phyloP scores from a whole-genome alignment of 345 rosid genomes.

The Salix caprea region DNA sequence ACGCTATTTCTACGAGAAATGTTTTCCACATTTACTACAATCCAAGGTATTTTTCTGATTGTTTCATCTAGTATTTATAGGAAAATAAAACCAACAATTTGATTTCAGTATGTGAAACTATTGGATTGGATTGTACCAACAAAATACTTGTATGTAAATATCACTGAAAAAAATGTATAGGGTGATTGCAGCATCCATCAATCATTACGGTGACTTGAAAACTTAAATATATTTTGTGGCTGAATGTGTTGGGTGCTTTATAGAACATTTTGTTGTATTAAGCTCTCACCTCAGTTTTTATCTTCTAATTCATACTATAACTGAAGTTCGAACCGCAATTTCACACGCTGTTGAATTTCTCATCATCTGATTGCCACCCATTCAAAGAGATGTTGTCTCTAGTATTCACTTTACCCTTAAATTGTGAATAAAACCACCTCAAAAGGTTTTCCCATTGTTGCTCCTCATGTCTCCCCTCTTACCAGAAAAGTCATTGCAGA shows the following conservation, averaged over 20 bases:
- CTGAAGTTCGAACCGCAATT: background rate
- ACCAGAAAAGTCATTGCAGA: background rate
- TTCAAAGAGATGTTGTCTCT: background rate
- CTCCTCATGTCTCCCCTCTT: background rate
- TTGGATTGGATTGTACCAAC: background rate
- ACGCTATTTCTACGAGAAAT: conserved; percentile 54
- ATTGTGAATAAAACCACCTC: background rate
- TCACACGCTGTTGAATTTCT: background rate
- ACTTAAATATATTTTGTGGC: background rate
- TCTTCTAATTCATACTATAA: background rate
- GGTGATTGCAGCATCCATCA: background rate
- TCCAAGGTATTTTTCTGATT: conserved; percentile 59
- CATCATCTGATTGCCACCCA: background rate
- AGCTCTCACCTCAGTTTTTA: background rate
- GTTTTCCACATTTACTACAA: conserved; percentile 79
- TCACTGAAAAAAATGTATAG: background rate
- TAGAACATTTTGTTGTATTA: background rate
- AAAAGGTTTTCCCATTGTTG: background rate
- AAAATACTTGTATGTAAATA: background rate
- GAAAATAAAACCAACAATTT: background rate
- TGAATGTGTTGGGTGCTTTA: background rate
- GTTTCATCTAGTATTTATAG: background rate
- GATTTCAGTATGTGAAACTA: background rate
- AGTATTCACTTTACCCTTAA: background rate
- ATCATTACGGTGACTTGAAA: background rate